Conservation (phyloP, 1,284 basidiomycete genomes). For the Afroboletus lepidellus region DNA sequence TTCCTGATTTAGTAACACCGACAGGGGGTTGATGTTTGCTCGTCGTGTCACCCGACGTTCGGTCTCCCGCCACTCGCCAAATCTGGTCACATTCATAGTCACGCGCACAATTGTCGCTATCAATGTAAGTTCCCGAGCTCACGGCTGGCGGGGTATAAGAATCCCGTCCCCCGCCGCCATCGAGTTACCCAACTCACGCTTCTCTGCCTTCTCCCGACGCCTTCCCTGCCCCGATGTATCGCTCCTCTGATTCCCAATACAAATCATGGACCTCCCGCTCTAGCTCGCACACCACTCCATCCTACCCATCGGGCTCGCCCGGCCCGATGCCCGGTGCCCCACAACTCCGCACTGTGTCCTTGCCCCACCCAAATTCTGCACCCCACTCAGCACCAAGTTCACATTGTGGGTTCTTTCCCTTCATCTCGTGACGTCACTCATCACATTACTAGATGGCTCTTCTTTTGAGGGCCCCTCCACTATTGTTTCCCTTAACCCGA, state of each 20-base stretch:
- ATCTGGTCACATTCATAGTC: constrained; percentile 20
- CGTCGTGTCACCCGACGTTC: constrained; percentile 20
- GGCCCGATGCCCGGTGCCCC: constrained; percentile 28
- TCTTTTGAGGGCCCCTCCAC: constrained; percentile 7
- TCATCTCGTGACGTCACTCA: constrained; percentile 1
- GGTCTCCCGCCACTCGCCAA: constrained; percentile 27
- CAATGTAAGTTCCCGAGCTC: constrained; percentile 24
- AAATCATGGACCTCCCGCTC: constrained; percentile 21
- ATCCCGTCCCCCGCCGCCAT: constrained; percentile 4
- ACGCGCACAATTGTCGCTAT: constrained; percentile 6
- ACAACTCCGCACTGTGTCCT: constrained; percentile 27
- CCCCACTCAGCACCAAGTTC: constrained; percentile 15
- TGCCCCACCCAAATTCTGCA: constrained; percentile 33
- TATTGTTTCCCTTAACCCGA: constrained; percentile 29
- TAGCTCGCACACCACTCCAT: constrained; percentile 2
- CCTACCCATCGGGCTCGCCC: constrained; percentile 18
- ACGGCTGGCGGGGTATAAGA: constrained; percentile 29
- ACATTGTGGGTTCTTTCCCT: constrained; percentile 4
- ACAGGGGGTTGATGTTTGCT: constrained; percentile 14
- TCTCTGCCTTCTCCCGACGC: background rate
- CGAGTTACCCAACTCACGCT: constrained; percentile 22
- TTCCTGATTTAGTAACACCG: constrained; percentile 20
- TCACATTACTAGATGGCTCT: constrained; percentile 9
- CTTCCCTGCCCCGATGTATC: constrained; percentile 19
- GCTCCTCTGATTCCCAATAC: constrained; percentile 17